These are phyloP conservation scores for Sanghuangporus baumii DNA, from an alignment of 1,284 basidiomycete species.

Conservation along the genomic window DNA sequence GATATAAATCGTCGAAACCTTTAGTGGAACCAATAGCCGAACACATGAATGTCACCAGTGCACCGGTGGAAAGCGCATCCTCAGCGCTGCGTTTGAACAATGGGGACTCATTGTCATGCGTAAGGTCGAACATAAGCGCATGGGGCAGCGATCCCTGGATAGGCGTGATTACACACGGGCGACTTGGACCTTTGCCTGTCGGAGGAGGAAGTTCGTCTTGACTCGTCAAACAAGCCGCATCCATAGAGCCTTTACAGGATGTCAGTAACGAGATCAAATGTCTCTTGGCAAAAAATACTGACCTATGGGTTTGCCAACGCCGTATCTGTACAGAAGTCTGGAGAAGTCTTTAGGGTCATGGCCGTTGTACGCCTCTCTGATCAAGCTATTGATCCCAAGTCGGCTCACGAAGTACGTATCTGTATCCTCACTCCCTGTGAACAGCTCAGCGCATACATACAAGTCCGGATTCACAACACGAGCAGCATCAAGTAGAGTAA, in stretches of 20 bases:
- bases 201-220: constrained; percentile 72
- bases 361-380: constrained; percentile 89
- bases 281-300: constrained; percentile 21
- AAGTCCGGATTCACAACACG: constrained; percentile 85
- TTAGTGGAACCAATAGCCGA: constrained; percentile 89
- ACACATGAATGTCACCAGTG: constrained; percentile 81
- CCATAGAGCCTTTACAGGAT: constrained; percentile 75
- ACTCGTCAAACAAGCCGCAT: constrained; percentile 74
- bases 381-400: constrained; percentile 86
- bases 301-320: constrained; percentile 89
- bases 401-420: constrained; percentile 87
- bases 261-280: background rate
- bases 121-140: constrained; percentile 89
- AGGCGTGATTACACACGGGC: constrained; percentile 70
- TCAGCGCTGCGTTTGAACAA: constrained; percentile 86
- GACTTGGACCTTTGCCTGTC: constrained; percentile 71
- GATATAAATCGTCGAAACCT: constrained; percentile 95
- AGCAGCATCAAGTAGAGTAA: constrained; percentile 86
- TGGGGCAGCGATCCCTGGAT: constrained; percentile 84
- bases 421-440: constrained; percentile 94
- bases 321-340: constrained; percentile 79
- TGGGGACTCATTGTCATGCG: constrained; percentile 93
- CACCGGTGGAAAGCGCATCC: constrained; percentile 88
- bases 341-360: constrained; percentile 85
- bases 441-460: constrained; percentile 95